Percentiles rank a stretch among this genome's conserved stretches.
Conservation (phyloP, 2,329 filamentous ascomycete genomes). For the Tothia fuscella region DNA sequence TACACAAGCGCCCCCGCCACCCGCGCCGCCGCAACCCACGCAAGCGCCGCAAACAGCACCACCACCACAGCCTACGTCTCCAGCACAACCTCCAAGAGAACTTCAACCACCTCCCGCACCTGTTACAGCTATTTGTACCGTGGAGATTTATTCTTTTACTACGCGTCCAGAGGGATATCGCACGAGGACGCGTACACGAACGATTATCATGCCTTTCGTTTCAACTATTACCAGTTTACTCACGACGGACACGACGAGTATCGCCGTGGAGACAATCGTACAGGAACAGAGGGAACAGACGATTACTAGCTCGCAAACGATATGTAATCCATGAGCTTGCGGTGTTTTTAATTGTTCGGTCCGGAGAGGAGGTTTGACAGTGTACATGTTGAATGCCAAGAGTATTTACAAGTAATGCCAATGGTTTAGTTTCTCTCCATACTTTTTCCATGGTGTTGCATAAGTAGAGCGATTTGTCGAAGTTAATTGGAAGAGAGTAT, state of each 20-base stretch:
- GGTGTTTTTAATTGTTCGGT: too few relatives aligned
- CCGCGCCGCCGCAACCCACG: background rate
- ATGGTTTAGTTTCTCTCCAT: too few relatives aligned
- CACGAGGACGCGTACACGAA: background rate
- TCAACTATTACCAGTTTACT: background rate
- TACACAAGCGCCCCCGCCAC: background rate
- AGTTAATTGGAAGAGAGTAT: too few relatives aligned
- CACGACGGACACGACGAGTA: background rate
- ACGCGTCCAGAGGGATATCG: background rate
- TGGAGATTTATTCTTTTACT: slow-evolving; percentile 2
- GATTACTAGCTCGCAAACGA: slow-evolving; percentile 3
- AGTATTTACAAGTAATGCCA: too few relatives aligned
- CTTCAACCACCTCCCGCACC: background rate
- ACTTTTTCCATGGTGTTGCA: too few relatives aligned
- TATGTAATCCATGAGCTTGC: too few relatives aligned
- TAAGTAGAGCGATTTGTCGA: too few relatives aligned
- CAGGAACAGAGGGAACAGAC: slow-evolving; percentile 1
- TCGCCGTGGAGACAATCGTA: background rate
- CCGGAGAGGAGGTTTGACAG: too few relatives aligned
- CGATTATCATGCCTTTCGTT: background rate
- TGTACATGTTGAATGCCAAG: too few relatives aligned
- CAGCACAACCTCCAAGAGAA: background rate
- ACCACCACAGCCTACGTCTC: background rate
- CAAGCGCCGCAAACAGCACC: background rate
- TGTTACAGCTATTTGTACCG: background rate